Percentiles rank a stretch among this genome's conserved stretches.
phyloP scores from a whole-genome alignment of 1,284 basidiomycete species.

The Cutaneotrichosporon sp. region DNA sequence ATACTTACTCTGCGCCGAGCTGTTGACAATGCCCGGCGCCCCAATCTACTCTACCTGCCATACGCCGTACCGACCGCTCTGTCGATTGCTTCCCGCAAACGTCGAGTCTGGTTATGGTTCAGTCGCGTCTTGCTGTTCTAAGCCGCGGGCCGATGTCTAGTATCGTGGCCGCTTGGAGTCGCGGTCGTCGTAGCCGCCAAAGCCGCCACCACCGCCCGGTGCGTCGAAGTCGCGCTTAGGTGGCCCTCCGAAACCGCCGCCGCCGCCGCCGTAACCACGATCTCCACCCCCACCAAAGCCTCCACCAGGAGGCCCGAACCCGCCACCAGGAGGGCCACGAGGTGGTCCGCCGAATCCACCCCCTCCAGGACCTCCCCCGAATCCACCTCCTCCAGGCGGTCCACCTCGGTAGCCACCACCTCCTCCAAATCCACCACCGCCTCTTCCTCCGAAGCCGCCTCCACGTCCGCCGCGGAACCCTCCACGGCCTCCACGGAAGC shows the following conservation, averaged over 20 bases:
- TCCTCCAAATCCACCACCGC: conserved; percentile 10
- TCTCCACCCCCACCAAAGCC: conserved; percentile 4
- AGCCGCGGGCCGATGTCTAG: conserved; percentile 34
- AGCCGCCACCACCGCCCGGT: conserved; percentile 53
- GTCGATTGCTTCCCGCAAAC: too few relatives aligned
- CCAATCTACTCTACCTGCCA: not conserved
- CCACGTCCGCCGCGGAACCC: conserved; percentile 23
- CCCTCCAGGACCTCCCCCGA: conserved; percentile 23
- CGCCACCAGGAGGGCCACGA: too few relatives aligned
- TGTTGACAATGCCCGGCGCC: not conserved
- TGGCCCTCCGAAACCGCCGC: conserved; percentile 27
- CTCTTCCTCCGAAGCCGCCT: conserved; percentile 26
- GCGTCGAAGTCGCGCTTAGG: conserved; percentile 39
- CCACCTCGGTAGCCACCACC: conserved; percentile 50
- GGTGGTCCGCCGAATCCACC: conserved; percentile 24
- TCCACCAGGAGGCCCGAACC: conserved; percentile 15
- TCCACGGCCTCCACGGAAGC: conserved; percentile 20
- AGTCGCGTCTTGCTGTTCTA: not conserved
- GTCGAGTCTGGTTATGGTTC: not conserved
- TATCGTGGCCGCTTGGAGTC: conserved; percentile 74
- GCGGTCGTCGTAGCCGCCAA: conserved; percentile 70
- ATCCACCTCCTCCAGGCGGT: conserved; percentile 16
- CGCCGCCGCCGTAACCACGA: conserved; percentile 27
- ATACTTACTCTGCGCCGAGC: conserved; percentile 4
- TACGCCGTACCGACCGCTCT: too few relatives aligned